phyloP scores from a whole-genome alignment of 441 rosid genomes.

The Macaranga tanarius region DNA sequence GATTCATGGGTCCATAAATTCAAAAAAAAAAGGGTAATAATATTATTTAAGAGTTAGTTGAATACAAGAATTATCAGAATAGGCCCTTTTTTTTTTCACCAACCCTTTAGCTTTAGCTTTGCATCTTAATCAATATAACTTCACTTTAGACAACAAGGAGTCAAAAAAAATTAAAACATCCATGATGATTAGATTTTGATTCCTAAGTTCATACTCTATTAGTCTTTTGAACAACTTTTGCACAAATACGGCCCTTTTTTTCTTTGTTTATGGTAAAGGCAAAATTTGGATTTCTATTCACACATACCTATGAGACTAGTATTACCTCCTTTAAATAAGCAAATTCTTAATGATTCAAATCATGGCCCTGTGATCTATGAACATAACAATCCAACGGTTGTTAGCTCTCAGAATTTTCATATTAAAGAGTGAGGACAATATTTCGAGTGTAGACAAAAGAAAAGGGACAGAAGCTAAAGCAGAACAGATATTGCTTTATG shows the following conservation, averaged over 20 bases:
- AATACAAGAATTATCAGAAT: constrained; percentile 14
- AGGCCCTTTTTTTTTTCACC: constrained; percentile 18
- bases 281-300: constrained; percentile 26
- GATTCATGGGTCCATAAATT: constrained; percentile 28
- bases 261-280: constrained; percentile 19
- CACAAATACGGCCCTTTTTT: constrained; percentile 18
- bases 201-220: constrained; percentile 24
- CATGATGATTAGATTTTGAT: constrained; percentile 33
- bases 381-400: constrained; percentile 30
- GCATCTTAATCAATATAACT: constrained; percentile 44
- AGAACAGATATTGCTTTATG: constrained; percentile 21
- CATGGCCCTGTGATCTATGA: constrained; percentile 19
- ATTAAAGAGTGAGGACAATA: constrained; percentile 24
- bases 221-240: constrained; percentile 22
- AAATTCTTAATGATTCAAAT: constrained; percentile 10
- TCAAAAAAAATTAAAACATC: constrained; percentile 33
- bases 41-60: constrained; percentile 10
- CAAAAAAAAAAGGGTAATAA: constrained; percentile 11
- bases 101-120: constrained; percentile 41
- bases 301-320: neutral
- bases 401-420: constrained; percentile 15
- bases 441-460: constrained; percentile 3
- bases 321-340: neutral
- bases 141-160: constrained; percentile 46
- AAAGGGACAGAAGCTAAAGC: constrained; percentile 17